Evolutionary conservation across 805 yeast species (phyloP), one percentile per base, ranked within the genome.

Genomic region (Isabelozyma heimii): DNA sequence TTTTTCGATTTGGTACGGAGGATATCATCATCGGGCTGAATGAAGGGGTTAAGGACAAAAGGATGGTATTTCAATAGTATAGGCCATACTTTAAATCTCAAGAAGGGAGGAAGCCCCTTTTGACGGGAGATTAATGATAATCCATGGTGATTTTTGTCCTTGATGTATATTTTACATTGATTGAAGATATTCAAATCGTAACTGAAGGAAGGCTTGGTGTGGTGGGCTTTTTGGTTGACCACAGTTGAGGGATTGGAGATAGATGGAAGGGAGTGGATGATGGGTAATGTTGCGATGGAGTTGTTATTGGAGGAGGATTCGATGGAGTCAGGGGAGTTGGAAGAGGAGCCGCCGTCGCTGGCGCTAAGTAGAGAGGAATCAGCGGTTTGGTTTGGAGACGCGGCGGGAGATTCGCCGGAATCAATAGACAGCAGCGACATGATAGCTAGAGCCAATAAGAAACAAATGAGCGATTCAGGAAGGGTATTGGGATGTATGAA

Each of bases 81-180:
- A 1, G 97, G 97, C 97, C 97, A 91, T 7, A 89, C 87, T 48
- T 78, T 73, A 55, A 82, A 83, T 51, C 98, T 76, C 47, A 90
- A 72, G 48, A 83, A 78, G 1, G 96, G 92, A 1, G 97, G 97
- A 26, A 91, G 74, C 3, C 98, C 97, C 48, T 83, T 73, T 55
- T 85, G 91, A 53, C 97, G 77, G 5, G 96, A 92, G 6, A 91
- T 66, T 54, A 82, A 72, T 1, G 97, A 95, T 43, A 91, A 67
- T 0, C 91, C 89, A 43, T 84, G 83, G 49, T 84, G 84, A 60
- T 91, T 87, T 49, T 80, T 81, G 14, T 75, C 73, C 43, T 69
- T 71, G 5, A 91, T 65, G 56, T 82, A 83, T 40, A 73, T 69
- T 40, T 81, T 75, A 53, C 89, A 82, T 20, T 83, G 70, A 20